phyloP scores from a whole-genome alignment of 352 stramenopile species.

The Phytopythium sindhum region DNA sequence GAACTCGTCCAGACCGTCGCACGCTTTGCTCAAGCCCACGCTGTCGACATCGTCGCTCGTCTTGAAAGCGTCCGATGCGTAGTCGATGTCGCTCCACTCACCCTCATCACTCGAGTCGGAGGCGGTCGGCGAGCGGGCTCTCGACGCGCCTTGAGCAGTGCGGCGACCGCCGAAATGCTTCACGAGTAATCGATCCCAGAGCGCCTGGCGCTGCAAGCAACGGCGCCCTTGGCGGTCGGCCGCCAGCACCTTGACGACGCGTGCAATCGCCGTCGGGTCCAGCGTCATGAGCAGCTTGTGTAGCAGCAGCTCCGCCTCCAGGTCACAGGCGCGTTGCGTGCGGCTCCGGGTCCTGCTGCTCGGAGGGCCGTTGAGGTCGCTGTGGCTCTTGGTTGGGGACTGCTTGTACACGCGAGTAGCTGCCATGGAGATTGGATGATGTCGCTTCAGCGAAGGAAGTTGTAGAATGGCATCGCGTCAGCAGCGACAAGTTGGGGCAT shows the following conservation, averaged over 20 bases:
- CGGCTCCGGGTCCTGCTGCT: constrained; percentile 14
- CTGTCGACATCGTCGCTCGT: too few species aligned
- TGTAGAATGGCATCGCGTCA: not conserved
- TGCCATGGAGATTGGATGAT: not conserved
- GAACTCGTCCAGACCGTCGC: not conserved
- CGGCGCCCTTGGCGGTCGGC: too few species aligned
- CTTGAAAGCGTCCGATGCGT: too few species aligned
- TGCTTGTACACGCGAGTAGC: not conserved
- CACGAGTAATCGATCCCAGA: not conserved
- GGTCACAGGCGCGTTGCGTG: constrained; percentile 13
- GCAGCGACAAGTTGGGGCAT: too few species aligned
- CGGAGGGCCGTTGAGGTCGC: not conserved
- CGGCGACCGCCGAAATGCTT: not conserved
- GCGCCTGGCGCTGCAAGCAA: not conserved
- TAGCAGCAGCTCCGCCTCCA: constrained; percentile 2
- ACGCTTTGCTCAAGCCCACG: too few species aligned
- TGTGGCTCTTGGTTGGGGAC: not conserved
- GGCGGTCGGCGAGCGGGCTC: too few species aligned
- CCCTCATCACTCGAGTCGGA: not conserved
- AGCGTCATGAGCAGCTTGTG: constrained; percentile 20
- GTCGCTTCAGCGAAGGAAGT: not conserved
- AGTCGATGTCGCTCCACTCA: too few species aligned
- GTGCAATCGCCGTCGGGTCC: constrained; percentile 19
- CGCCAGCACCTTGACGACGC: constrained; percentile 25
- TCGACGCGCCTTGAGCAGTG: too few species aligned